Conservation (phyloP, 1,139 yeast genomes). For the Sugiyamaella grinbergsii region DNA sequence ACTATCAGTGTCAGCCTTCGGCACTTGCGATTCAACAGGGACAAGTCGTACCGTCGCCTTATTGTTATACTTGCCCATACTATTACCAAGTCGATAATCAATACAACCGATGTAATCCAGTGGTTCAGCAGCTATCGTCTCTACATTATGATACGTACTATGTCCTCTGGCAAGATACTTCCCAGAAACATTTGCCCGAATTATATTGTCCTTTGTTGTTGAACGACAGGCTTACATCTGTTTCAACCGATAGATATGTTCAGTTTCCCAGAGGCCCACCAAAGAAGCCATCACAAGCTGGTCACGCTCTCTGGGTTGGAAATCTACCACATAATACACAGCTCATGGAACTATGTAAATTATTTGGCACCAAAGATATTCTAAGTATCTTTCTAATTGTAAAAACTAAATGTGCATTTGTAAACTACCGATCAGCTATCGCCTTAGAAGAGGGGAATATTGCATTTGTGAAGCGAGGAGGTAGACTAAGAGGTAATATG, state of each 20-base stretch:
- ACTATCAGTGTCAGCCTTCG: neutral
- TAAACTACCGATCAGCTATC: slow-evolving; percentile 39
- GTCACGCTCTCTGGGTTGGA: slow-evolving; percentile 49
- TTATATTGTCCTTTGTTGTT: neutral
- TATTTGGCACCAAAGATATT: slow-evolving; percentile 44
- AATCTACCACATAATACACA: slow-evolving; percentile 43
- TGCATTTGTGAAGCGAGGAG: slow-evolving; percentile 37
- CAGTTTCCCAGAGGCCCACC: slow-evolving; percentile 38
- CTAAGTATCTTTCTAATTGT: slow-evolving; percentile 45
- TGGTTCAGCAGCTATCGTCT: neutral
- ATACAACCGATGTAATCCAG: neutral
- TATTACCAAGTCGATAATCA: slow-evolving; percentile 2
- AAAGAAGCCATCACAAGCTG: slow-evolving; percentile 43
- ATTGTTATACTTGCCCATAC: slow-evolving; percentile 7
- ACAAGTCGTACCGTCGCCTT: neutral
- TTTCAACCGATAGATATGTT: neutral
- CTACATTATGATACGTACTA: slow-evolving; percentile 1
- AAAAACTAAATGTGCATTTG: slow-evolving; percentile 47
- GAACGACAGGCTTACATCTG: neutral
- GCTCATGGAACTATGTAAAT: slow-evolving; percentile 40
- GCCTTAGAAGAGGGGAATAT: slow-evolving; percentile 41
- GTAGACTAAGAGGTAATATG: slow-evolving; percentile 38
- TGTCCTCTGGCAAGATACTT: neutral
- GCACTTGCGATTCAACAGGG: neutral
- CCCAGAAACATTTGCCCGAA: neutral